Evolutionary conservation across 177 flowering plant genomes (phyloP).

Genomic region (Telopea speciosissima): DNA sequence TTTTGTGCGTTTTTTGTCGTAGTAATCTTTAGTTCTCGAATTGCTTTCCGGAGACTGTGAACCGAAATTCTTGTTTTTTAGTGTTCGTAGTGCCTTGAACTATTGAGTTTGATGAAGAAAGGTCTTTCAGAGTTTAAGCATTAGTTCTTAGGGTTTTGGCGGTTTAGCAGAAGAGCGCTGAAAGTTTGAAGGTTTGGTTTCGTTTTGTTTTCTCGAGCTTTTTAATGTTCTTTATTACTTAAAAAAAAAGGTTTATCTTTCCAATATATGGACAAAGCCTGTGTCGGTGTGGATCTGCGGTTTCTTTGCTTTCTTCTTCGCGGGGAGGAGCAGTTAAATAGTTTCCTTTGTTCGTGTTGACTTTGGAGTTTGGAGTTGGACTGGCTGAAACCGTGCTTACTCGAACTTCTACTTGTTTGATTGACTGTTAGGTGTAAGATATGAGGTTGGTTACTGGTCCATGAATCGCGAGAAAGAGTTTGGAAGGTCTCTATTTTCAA

Average conservation of each 20-base stretch:
- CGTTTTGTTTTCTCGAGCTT: neutral
- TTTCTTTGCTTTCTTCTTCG: neutral
- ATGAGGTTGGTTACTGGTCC: neutral
- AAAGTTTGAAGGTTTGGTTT: neutral
- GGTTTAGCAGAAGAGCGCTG: neutral
- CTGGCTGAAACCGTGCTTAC: slow-evolving; percentile 4
- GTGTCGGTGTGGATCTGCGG: too few species aligned
- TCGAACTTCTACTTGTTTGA: slow-evolving; percentile 13
- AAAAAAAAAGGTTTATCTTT: neutral
- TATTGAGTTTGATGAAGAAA: neutral
- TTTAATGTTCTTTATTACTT: neutral
- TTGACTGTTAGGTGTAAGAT: slow-evolving; percentile 23
- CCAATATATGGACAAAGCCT: neutral
- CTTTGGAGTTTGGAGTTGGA: too few species aligned
- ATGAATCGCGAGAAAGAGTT: neutral
- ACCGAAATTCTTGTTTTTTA: neutral
- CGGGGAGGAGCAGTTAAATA: neutral
- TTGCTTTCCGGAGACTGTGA: neutral
- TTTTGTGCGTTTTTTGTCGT: neutral
- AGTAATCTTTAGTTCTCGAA: neutral
- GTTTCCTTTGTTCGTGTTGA: neutral
- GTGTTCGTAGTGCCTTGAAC: neutral
- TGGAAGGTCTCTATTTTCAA: neutral
- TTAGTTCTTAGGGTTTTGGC: neutral
- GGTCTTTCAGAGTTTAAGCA: neutral